Evolutionary conservation across 441 rosid genomes (phyloP), one percentile per base, ranked within the genome.

Genomic region (Populus hybrid): DNA sequence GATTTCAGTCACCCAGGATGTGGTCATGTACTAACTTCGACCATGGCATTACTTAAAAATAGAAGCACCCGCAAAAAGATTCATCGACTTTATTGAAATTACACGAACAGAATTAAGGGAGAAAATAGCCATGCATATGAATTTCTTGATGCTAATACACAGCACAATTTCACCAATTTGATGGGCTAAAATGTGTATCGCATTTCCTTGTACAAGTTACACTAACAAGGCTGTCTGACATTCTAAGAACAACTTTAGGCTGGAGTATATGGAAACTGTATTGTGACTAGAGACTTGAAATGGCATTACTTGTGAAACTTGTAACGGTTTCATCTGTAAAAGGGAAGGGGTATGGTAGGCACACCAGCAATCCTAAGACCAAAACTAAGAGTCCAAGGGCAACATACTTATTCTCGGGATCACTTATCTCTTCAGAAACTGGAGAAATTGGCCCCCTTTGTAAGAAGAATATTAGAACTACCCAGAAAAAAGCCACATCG

Each of bases 401-500:
- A 69, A 90, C 85, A 64, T 88, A 83, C 74, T 88, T 92, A 31
- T 90, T 80, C 7, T 89, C 94, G 42, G 97, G 97, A 77, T 83
- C 89, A 0, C 89, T 86, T 73, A 92, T 85, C 83, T 95, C 99
- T 84, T 95, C 97, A 0, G 92, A 89, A 1, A 91, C 84, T 12
- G 97, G 99, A 40, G 97, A 90, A 42, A 91, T 89, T 1, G 99
- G 98, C 33, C 94, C 97, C 76, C 98, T 90, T 83, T 93, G 99
- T 81, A 91, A 78, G 88, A 95, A 89, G 89, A 91, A 88, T 82
- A 95, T 83, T 78, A 93, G 86, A 78, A 80, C 94, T 69, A 90
- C 94, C 99, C 99, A 95, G 82, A 90, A 93, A 86, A 95, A 95
- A 33, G 98, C 92, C 4, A 95, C 96, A 53, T 90, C 99, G 29